Evolutionary conservation across 768 basidiomycete genomes (phyloP), one percentile per base, ranked within the genome.

Genomic region (Mycena floridula): DNA sequence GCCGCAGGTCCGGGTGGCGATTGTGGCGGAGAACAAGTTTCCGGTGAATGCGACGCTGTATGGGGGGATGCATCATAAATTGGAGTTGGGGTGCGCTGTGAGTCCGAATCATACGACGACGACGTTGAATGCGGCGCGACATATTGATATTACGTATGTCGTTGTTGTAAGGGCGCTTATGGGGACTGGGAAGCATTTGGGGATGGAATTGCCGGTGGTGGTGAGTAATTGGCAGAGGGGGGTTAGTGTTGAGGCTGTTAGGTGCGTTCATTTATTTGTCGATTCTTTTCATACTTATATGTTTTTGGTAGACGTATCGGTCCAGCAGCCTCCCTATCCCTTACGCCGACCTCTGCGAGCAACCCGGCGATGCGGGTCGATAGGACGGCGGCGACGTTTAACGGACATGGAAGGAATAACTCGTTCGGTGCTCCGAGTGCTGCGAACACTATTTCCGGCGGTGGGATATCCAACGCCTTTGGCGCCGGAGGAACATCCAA

Each of bases 221-320:
- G 70, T 92, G 26, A 89, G 89, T 4, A 90, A 90, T 53, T 91
- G 89, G 89, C 85, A 85, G 53, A 77, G 83, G 88, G 85, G 49
- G 37, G 81, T 65, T 25, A n/a, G n/a, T 30, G 9, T 16, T 30
- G 9, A 30, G 9, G 28, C 9, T 30, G 28, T 9, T 30, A 9
- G 9, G 28, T 9, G 16, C 20, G 27, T 13, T 36, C 44, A 25
- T 45, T 44, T 16, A 32, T 30, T 44, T 23, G 48, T 43, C n/a
- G 47, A 12, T n/a, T 46, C 25, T 89, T 55, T 67, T 67, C 36
- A 82, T 86, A 7, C 89, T 87, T 1, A n/a, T 66, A 73, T 15
- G 86, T 89, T 60, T 85, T 87, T 24, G 70, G 87, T 45, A 24
- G 80, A 54, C 69, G 75, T 48, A 71, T 75, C 50, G 66, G 77